Percentiles rank a stretch among this genome's conserved stretches.
Conservation (phyloP, 2,329 filamentous ascomycete genomes). For the Colletotrichum melonis region DNA sequence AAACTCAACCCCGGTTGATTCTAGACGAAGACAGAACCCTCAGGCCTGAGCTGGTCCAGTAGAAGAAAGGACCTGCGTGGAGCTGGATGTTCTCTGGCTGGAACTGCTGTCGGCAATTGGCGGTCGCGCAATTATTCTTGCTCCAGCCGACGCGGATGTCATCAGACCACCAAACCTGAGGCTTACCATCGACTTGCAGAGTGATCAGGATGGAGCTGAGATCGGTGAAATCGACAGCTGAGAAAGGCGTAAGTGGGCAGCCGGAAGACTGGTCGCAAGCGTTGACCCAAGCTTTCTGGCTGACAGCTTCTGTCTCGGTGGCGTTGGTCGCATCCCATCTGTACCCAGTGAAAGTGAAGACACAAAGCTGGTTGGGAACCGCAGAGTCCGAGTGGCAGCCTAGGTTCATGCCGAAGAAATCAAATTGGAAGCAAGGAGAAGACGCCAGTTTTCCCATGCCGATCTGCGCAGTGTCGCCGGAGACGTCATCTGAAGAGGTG, state of each 20-base stretch:
- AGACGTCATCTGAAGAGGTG: slow-evolving; percentile 34
- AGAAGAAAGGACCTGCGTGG: slow-evolving; percentile 11
- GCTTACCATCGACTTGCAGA: slow-evolving; percentile 49
- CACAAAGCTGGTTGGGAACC: slow-evolving; percentile 48
- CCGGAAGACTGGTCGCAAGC: slow-evolving; percentile 49
- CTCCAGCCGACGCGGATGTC: slow-evolving; percentile 54
- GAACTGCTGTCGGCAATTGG: slow-evolving; percentile 45
- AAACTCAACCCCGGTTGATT: not conserved
- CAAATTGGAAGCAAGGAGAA: slow-evolving; percentile 52
- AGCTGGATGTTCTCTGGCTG: not conserved
- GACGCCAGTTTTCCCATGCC: slow-evolving; percentile 51
- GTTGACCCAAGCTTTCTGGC: slow-evolving; percentile 52
- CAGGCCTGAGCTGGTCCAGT: slow-evolving; percentile 18
- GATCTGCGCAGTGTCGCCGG: slow-evolving; percentile 51
- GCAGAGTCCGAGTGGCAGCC: slow-evolving; percentile 43
- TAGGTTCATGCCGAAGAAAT: slow-evolving; percentile 51
- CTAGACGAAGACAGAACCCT: slow-evolving; percentile 23
- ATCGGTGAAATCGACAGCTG: slow-evolving; percentile 51
- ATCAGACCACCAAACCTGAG: slow-evolving; percentile 55
- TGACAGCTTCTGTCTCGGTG: slow-evolving; percentile 42
- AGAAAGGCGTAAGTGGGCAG: slow-evolving; percentile 49
- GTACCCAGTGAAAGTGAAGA: slow-evolving; percentile 56
- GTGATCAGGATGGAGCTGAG: slow-evolving; percentile 53
- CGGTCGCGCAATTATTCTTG: slow-evolving; percentile 53
- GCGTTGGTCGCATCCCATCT: slow-evolving; percentile 46